These are phyloP conservation scores for Kwoniella botswanensis DNA, from an alignment of 768 basidiomycete genomes.

Conservation along the genomic window DNA sequence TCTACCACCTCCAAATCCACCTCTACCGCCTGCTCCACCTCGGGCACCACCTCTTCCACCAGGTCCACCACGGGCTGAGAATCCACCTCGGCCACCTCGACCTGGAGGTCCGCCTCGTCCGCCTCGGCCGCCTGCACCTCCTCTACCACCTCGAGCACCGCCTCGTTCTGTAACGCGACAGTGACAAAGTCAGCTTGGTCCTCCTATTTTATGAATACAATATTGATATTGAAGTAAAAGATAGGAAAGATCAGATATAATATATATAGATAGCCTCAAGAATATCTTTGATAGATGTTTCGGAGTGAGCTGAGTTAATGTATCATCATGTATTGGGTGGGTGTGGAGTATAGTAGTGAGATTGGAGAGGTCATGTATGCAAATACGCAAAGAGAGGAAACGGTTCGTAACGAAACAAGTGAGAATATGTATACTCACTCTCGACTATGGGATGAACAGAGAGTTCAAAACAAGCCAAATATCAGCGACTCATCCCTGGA, in stretches of 20 bases:
- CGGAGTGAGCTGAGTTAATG: conserved; percentile 55
- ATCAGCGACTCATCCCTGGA: background rate
- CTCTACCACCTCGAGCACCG: conserved; percentile 58
- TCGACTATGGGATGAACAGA: conserved; percentile 47
- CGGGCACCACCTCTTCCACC: conserved; percentile 42
- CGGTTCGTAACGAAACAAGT: background rate
- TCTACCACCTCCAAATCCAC: conserved; percentile 26
- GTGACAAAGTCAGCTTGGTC: conserved; percentile 14
- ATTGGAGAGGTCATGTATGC: background rate
- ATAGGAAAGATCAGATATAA: conserved; percentile 10
- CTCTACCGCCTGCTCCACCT: conserved; percentile 42
- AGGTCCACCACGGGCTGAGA: conserved; percentile 35
- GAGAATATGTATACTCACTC: conserved; percentile 21
- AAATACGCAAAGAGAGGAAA: background rate
- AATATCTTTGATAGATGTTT: conserved; percentile 16
- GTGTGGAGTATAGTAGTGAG: conserved; percentile 14
- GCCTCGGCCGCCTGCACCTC: conserved; percentile 52
- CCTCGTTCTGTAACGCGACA: conserved; percentile 38
- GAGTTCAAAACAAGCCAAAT: background rate
- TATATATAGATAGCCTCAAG: conserved; percentile 8
- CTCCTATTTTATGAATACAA: background rate
- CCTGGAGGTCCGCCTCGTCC: conserved; percentile 59
- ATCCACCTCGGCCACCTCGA: conserved; percentile 38
- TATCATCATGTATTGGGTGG: conserved; percentile 5
- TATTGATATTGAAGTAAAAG: conserved; percentile 40